Evolutionary conservation across 768 basidiomycete species (phyloP).

Genomic region (Brasilioporus rufonigricans): DNA sequence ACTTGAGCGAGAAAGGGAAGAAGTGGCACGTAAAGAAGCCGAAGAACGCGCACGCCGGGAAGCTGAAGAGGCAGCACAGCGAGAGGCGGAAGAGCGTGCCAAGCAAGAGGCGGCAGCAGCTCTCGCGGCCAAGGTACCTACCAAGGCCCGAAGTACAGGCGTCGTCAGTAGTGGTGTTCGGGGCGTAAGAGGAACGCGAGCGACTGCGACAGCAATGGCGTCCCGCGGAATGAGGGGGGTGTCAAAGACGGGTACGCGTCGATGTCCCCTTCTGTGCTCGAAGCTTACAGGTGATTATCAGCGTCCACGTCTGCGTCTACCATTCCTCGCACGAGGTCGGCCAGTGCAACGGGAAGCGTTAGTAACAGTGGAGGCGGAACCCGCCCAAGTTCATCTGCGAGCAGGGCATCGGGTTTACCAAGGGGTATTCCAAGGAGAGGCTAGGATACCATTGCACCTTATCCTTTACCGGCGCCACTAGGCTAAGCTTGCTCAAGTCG

Average conservation of each 20-base stretch:
- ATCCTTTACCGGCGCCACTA: neutral
- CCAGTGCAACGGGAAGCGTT: slow-evolving; percentile 28
- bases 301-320: slow-evolving; percentile 14
- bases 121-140: slow-evolving; percentile 24
- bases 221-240: slow-evolving; percentile 45
- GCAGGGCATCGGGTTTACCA: slow-evolving; percentile 26
- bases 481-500: neutral
- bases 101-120: slow-evolving; percentile 48
- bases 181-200: slow-evolving; percentile 72
- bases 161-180: slow-evolving; percentile 54
- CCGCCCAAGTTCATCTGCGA: slow-evolving; percentile 22
- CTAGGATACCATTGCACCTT: slow-evolving; percentile 6
- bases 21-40: slow-evolving; percentile 40
- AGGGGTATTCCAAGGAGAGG: slow-evolving; percentile 26
- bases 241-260: slow-evolving; percentile 37
- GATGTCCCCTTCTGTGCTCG: neutral
- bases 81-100: slow-evolving; percentile 47
- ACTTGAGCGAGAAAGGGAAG: slow-evolving; percentile 37
- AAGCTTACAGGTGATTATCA: slow-evolving; percentile 8
- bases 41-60: slow-evolving; percentile 33
- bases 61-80: slow-evolving; percentile 35
- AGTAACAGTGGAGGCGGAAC: slow-evolving; percentile 14
- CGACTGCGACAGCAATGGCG: slow-evolving; percentile 46
- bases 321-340: slow-evolving; percentile 23
- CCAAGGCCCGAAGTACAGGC: slow-evolving; percentile 44